Conservation (phyloP, 805 yeast species). For the Wickerhamiella slavikovae region DNA sequence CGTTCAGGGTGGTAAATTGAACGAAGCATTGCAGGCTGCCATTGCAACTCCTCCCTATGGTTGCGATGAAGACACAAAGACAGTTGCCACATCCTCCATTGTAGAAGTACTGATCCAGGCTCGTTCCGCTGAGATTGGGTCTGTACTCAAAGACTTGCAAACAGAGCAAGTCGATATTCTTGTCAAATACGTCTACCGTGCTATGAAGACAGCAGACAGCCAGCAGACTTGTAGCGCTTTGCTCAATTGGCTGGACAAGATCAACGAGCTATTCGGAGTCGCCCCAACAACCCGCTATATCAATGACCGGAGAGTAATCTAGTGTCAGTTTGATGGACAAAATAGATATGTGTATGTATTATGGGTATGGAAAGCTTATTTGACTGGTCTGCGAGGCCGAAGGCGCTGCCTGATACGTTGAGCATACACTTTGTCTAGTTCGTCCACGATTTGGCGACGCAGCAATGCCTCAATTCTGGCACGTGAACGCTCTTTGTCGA, state of each 20-base stretch:
- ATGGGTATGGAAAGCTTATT: background rate
- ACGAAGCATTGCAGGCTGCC: conserved; percentile 41
- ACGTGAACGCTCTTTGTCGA: too few relatives aligned
- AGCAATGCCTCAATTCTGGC: background rate
- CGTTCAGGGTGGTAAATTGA: conserved; percentile 51
- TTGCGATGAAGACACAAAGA: conserved; percentile 36
- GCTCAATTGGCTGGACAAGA: conserved; percentile 82
- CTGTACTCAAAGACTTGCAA: conserved; percentile 36
- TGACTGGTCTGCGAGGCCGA: too few relatives aligned
- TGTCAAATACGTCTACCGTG: conserved; percentile 67
- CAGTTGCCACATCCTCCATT: conserved; percentile 31
- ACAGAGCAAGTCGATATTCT: conserved; percentile 54
- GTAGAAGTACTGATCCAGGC: conserved; percentile 52
- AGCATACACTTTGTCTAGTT: conserved; percentile 3
- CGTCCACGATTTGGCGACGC: conserved; percentile 2
- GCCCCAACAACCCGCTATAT: conserved; percentile 76
- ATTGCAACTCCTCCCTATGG: conserved; percentile 71
- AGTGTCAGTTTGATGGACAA: background rate
- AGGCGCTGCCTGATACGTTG: too few relatives aligned
- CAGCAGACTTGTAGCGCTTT: conserved; percentile 67
- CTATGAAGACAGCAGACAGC: conserved; percentile 45
- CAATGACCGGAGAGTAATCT: conserved; percentile 68
- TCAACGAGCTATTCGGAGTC: conserved; percentile 64
- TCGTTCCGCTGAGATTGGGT: conserved; percentile 44
- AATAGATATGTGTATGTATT: background rate